phyloP scores from a whole-genome alignment of 768 basidiomycete species.

The Hericium rajendrae region DNA sequence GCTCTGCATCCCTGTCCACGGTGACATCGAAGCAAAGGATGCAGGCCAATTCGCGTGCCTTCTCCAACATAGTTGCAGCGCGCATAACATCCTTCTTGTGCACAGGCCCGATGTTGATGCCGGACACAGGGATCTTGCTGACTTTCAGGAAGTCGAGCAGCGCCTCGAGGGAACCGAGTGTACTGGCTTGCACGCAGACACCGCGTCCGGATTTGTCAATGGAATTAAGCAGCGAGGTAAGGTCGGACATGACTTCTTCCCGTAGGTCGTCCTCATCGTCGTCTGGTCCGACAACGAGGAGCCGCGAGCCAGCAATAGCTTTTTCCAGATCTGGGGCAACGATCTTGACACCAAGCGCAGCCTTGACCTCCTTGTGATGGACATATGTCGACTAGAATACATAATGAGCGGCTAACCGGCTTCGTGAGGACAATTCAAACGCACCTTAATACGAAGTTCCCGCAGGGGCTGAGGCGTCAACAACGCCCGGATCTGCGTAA shows the following conservation, averaged over 20 bases:
- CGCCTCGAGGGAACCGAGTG: conserved; percentile 93
- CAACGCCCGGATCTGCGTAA: conserved; percentile 88
- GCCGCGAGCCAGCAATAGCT: conserved; percentile 92
- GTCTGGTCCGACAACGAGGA: conserved; percentile 88
- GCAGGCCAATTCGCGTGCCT: conserved; percentile 88
- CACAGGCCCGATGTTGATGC: conserved; percentile 96
- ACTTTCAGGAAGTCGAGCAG: conserved; percentile 89
- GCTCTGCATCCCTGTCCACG: conserved; percentile 89
- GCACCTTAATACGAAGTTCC: conserved; percentile 90
- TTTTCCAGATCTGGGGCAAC: conserved; percentile 93
- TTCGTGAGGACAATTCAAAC: conserved; percentile 10
- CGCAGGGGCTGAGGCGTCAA: conserved; percentile 94
- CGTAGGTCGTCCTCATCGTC: conserved; percentile 93
- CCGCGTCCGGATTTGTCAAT: conserved; percentile 95
- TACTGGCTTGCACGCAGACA: conserved; percentile 96
- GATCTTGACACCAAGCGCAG: conserved; percentile 93
- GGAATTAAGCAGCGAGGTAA: conserved; percentile 78
- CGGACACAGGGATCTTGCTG: conserved; percentile 95
- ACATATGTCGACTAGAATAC: conserved; percentile 77
- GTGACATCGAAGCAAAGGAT: conserved; percentile 95
- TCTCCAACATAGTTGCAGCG: conserved; percentile 88
- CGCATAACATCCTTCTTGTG: conserved; percentile 95
- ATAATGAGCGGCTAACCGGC: conserved; percentile 1
- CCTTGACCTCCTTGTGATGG: conserved; percentile 95
- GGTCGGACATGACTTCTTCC: conserved; percentile 94